Percentiles rank a stretch among this genome's conserved stretches.
phyloP scores from a whole-genome alignment of 2,329 filamentous ascomycete species.

The Elsinoe ampelina region DNA sequence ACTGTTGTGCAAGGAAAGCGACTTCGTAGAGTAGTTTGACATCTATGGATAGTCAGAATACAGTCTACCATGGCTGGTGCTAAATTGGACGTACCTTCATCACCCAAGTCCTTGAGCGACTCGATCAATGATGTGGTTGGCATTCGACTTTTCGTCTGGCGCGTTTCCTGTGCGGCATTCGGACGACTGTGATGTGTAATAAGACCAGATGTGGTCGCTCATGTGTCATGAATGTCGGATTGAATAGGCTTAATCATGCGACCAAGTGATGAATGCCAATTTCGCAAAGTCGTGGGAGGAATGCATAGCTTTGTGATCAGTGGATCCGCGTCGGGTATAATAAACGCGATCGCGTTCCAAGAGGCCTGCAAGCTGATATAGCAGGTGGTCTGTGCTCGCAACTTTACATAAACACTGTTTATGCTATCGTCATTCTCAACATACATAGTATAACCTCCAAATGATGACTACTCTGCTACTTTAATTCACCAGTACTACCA shows the following conservation, averaged over 20 bases:
- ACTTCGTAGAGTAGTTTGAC: conserved; percentile 71
- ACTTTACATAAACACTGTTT: no score
- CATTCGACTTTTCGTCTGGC: conserved; percentile 32
- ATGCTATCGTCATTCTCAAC: no score
- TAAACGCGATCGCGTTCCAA: no score
- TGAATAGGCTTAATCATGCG: not conserved
- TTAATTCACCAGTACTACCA: no score
- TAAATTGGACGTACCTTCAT: conserved; percentile 29
- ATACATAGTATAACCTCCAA: no score
- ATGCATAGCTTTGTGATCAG: not conserved
- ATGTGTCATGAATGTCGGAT: not conserved
- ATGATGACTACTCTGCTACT: no score
- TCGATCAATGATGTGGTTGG: conserved; percentile 21
- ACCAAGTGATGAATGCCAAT: not conserved
- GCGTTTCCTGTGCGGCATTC: conserved; percentile 35
- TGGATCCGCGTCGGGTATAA: no score
- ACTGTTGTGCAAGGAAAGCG: conserved; percentile 59
- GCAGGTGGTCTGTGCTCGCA: no score
- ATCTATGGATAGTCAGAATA: conserved; percentile 43
- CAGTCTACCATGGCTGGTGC: not conserved
- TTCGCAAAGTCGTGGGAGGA: not conserved
- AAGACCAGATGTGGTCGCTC: not conserved
- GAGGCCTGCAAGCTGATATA: no score
- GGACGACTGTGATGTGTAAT: conserved; percentile 16
- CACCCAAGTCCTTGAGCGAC: conserved; percentile 32